Percentiles rank a stretch among this genome's conserved stretches.
Evolutionary conservation across 371 early-diverging fungal genomes (phyloP).

Genomic region (Mucor plumbeus): DNA sequence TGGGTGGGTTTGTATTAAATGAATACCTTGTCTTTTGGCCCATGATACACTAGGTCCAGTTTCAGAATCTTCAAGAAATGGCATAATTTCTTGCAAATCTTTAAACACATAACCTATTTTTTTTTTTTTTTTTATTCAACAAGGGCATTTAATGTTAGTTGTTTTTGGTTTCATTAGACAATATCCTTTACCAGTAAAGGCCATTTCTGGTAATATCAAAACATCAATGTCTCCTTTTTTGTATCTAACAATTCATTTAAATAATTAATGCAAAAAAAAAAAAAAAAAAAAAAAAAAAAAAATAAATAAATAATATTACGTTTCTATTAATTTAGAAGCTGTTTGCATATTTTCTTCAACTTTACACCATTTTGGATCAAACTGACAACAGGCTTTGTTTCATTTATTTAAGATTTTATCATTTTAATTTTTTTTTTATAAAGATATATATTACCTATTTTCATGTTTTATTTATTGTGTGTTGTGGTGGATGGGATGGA

Average conservation of each 20-base stretch:
- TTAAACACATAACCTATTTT: conserved; percentile 69
- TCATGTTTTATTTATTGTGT: conserved; percentile 13
- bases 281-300: too few species aligned
- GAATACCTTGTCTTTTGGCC: conserved; percentile 65
- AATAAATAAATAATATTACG: conserved; percentile 24
- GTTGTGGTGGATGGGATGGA: neutral
- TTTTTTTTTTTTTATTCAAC: conserved; percentile 10
- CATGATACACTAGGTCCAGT: conserved; percentile 64
- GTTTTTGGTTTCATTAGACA: neutral
- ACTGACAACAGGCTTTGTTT: conserved; percentile 54
- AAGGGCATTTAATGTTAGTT: neutral
- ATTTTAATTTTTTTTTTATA: neutral
- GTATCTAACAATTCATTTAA: conserved; percentile 32
- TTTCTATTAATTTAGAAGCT: conserved; percentile 30
- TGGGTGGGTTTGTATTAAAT: too few species aligned
- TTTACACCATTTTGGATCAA: conserved; percentile 43
- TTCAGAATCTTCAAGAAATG: conserved; percentile 61
- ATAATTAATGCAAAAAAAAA: too few species aligned
- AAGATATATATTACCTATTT: conserved; percentile 13
- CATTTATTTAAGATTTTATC: neutral
- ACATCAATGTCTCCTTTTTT: conserved; percentile 66
- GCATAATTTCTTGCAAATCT: conserved; percentile 55
- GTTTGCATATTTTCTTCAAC: conserved; percentile 42
- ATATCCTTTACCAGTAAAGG: conserved; percentile 62
- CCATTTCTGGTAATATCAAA: conserved; percentile 79